phyloP scores from a whole-genome alignment of 2,329 filamentous ascomycete genomes.

The Colletotrichum salicis region DNA sequence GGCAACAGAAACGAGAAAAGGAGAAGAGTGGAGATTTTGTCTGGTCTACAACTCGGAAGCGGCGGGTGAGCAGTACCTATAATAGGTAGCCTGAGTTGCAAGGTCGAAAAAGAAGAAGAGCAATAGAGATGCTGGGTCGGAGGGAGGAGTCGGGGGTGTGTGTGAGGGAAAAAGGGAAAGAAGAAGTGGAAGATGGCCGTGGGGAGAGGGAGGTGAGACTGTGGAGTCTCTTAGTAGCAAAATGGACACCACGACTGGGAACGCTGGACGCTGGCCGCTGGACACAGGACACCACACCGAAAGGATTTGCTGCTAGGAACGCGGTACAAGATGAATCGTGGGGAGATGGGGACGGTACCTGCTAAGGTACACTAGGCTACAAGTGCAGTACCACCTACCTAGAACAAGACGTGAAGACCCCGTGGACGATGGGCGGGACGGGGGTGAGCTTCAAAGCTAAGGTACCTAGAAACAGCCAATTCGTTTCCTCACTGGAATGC shows the following conservation, averaged over 20 bases:
- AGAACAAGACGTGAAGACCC: conserved; percentile 6
- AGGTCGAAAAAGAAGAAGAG: background rate
- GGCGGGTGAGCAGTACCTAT: background rate
- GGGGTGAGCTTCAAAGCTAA: conserved; percentile 6
- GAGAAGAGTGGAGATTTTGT: conserved; percentile 4
- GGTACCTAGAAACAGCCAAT: conserved; percentile 22
- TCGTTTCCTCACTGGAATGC: conserved; percentile 18
- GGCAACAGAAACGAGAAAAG: background rate
- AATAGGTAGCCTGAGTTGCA: background rate
- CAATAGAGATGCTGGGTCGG: conserved; percentile 8
- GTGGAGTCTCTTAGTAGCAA: conserved; percentile 29
- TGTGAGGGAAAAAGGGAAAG: conserved; percentile 33
- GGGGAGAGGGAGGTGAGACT: conserved; percentile 26
- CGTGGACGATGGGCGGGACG: conserved; percentile 23
- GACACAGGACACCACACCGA: background rate
- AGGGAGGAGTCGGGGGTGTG: conserved; percentile 6
- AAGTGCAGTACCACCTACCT: background rate
- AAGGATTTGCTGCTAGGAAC: background rate
- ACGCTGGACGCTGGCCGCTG: background rate
- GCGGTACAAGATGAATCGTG: background rate
- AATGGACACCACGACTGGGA: background rate
- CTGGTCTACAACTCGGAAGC: conserved; percentile 13
- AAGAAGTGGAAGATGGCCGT: conserved; percentile 27
- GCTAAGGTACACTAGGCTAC: too few relatives aligned
- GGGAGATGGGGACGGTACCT: background rate